Evolutionary conservation across 345 rosid species (phyloP).

Genomic region (Mallotus nudiflorus): DNA sequence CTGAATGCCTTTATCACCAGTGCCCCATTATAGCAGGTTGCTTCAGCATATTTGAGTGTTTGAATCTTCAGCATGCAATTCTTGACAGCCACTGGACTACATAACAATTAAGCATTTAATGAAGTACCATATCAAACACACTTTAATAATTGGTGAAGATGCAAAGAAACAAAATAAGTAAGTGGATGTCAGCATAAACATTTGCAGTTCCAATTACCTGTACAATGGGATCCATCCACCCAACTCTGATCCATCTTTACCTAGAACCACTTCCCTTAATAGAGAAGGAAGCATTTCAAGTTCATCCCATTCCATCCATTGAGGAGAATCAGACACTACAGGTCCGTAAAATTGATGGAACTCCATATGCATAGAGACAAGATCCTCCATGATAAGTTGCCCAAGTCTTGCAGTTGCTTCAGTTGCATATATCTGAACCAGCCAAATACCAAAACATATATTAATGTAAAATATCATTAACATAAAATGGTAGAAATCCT

Average conservation of each 20-base stretch:
- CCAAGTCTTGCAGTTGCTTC: slow-evolving; percentile 76
- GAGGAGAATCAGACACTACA: slow-evolving; percentile 54
- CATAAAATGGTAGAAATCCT: not conserved
- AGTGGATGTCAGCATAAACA: not conserved
- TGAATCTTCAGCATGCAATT: slow-evolving; percentile 65
- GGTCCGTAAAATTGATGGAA: slow-evolving; percentile 59
- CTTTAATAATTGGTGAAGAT: not conserved
- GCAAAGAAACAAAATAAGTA: not conserved
- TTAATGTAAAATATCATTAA: slow-evolving; percentile 4
- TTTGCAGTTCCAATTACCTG: slow-evolving; percentile 42
- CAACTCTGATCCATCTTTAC: slow-evolving; percentile 58
- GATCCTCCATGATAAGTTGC: slow-evolving; percentile 87
- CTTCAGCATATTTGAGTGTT: slow-evolving; percentile 67
- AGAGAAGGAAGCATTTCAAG: slow-evolving; percentile 51
- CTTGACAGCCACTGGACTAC: slow-evolving; percentile 69
- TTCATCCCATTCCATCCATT: slow-evolving; percentile 72
- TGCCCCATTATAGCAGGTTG: slow-evolving; percentile 71
- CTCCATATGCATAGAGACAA: slow-evolving; percentile 73
- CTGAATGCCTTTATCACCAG: slow-evolving; percentile 66
- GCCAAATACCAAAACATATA: slow-evolving; percentile 9
- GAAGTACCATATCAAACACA: not conserved
- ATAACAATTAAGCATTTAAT: slow-evolving; percentile 19
- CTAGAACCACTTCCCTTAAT: slow-evolving; percentile 53
- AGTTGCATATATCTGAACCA: slow-evolving; percentile 63
- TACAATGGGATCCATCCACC: slow-evolving; percentile 87